phyloP scores from a whole-genome alignment of 768 basidiomycete genomes.

The Collybia sp. region DNA sequence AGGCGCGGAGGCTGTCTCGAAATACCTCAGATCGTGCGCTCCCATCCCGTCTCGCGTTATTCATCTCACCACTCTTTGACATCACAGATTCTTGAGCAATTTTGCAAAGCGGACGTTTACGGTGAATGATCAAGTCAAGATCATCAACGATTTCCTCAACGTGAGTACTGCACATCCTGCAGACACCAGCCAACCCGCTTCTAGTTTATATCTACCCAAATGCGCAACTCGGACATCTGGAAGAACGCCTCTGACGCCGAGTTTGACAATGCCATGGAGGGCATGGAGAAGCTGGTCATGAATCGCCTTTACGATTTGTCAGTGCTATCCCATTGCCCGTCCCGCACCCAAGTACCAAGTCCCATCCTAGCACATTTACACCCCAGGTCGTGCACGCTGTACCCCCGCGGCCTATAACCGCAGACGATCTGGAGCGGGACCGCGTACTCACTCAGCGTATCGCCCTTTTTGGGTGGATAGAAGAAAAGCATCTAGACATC shows the following conservation, averaged over 20 bases:
- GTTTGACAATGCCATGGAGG: constrained; percentile 96
- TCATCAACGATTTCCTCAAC: constrained; percentile 89
- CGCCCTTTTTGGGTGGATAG: constrained; percentile 86
- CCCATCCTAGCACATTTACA: constrained; percentile 74
- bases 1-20: constrained; percentile 87
- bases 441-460: constrained; percentile 88
- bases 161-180: constrained; percentile 37
- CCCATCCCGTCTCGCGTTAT: constrained; percentile 1
- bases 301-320: constrained; percentile 94
- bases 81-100: constrained; percentile 80
- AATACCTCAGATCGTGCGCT: constrained; percentile 93
- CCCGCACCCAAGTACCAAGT: constrained; percentile 5
- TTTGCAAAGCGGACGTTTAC: constrained; percentile 91
- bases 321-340: constrained; percentile 22
- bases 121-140: constrained; percentile 89
- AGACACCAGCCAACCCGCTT: constrained; percentile 7
- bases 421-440: constrained; percentile 96
- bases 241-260: constrained; percentile 70
- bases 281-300: constrained; percentile 99
- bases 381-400: constrained; percentile 67
- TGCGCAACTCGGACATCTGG: constrained; percentile 86
- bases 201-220: constrained; percentile 86
- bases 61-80: not conserved
- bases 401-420: constrained; percentile 75
- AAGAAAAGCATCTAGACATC: constrained; percentile 86